phyloP scores from a whole-genome alignment of 306 rosid genomes.

The Cucumis hystrix region DNA sequence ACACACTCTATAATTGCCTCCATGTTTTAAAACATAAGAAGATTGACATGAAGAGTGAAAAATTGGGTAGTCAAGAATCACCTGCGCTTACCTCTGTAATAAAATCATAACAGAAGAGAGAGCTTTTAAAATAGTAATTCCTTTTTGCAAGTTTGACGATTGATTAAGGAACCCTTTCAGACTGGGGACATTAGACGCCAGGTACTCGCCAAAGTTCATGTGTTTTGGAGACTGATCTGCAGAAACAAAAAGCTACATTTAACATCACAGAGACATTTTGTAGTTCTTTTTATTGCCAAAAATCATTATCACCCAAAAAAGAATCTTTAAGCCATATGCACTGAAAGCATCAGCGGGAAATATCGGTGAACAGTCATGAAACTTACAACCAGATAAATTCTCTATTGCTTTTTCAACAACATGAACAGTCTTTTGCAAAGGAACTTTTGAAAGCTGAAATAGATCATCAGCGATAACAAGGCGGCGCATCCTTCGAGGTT shows the following conservation, averaged over 20 bases:
- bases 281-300: neutral
- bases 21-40: neutral
- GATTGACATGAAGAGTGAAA: neutral
- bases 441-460: conserved; percentile 55
- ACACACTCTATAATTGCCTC: neutral
- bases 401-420: conserved; percentile 42
- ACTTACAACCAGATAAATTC: conserved; percentile 74
- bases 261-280: neutral
- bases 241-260: conserved; percentile 19
- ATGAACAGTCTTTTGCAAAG: conserved; percentile 39
- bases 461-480: conserved; percentile 75
- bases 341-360: neutral
- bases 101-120: conserved; percentile 62
- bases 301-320: neutral
- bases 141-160: conserved; percentile 35
- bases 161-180: conserved; percentile 35
- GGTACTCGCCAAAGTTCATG: conserved; percentile 47
- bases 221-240: conserved; percentile 63
- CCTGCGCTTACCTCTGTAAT: conserved; percentile 52
- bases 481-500: conserved; percentile 43
- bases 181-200: conserved; percentile 60
- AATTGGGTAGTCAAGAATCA: neutral
- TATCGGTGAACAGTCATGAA: conserved; percentile 1
- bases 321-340: neutral
- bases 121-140: conserved; percentile 42